Evolutionary conservation across 2,329 filamentous ascomycete species (phyloP).

Genomic region (Tolypocladium pustulatum): DNA sequence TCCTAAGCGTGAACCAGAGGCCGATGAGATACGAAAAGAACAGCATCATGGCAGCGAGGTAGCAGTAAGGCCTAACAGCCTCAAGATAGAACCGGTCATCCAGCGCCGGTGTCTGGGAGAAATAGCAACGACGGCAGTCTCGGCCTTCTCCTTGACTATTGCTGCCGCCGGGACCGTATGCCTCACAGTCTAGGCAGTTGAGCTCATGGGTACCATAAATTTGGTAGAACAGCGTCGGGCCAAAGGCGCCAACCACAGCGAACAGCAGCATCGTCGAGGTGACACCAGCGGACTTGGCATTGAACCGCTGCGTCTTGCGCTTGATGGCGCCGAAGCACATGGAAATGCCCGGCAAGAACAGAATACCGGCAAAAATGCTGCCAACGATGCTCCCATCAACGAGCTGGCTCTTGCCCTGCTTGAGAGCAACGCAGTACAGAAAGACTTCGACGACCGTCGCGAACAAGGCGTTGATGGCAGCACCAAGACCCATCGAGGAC

Average conservation of each 20-base stretch:
- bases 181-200: conserved; percentile 61
- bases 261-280: conserved; percentile 98
- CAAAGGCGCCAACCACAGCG: conserved; percentile 88
- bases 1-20: conserved; percentile 88
- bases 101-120: conserved; percentile 74
- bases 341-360: conserved; percentile 87
- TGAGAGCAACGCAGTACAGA: conserved; percentile 88
- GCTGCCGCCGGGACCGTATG: conserved; percentile 25
- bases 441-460: conserved; percentile 96
- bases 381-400: conserved; percentile 96
- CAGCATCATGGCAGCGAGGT: conserved; percentile 71
- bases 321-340: conserved; percentile 99
- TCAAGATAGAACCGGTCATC: conserved; percentile 83
- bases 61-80: conserved; percentile 88
- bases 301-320: conserved; percentile 96
- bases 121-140: conserved; percentile 90
- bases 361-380: conserved; percentile 92
- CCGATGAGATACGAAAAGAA: conserved; percentile 93
- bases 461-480: conserved; percentile 96
- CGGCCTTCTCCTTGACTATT: conserved; percentile 30
- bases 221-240: conserved; percentile 94
- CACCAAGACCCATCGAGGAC: conserved; percentile 95
- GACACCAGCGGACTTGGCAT: conserved; percentile 89
- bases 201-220: conserved; percentile 97
- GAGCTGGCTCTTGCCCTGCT: conserved; percentile 81